A percentile compares a stretch with the other conserved stretches of the same genome.
Evolutionary conservation across 306 rosid species (phyloP).

Genomic region (Sechiopsis laciniata): DNA sequence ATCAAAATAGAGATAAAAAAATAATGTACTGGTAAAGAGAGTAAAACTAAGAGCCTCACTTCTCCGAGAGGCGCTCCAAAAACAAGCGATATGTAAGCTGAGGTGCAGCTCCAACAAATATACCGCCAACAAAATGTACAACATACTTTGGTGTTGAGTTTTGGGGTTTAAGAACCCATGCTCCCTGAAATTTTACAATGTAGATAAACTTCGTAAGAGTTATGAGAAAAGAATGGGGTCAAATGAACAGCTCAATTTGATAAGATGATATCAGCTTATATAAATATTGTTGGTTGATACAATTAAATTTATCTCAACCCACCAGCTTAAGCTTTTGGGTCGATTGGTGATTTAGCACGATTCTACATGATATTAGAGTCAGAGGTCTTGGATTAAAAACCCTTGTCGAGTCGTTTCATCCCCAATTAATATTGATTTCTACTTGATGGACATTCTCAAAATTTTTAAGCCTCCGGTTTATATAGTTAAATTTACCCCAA

Average conservation of each 20-base stretch:
- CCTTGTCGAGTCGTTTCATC: too few species aligned
- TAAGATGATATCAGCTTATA: not conserved
- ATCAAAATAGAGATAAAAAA: not conserved
- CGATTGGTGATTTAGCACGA: too few species aligned
- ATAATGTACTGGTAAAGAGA: not conserved
- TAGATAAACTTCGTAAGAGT: constrained; percentile 1
- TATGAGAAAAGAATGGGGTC: constrained; percentile 14
- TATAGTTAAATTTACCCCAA: too few species aligned
- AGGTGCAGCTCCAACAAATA: constrained; percentile 98
- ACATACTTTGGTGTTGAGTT: constrained; percentile 56
- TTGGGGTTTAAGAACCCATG: constrained; percentile 90
- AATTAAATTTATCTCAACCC: too few species aligned
- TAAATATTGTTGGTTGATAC: not conserved
- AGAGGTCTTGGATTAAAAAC: too few species aligned
- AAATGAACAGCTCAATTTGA: constrained; percentile 1
- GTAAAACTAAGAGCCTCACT: constrained; percentile 35
- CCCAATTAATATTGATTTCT: too few species aligned
- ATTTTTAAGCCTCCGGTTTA: too few species aligned
- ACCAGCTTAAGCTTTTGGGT: too few species aligned
- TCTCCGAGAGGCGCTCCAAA: constrained; percentile 81
- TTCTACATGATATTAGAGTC: too few species aligned
- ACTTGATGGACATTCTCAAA: too few species aligned
- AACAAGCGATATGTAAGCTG: constrained; percentile 91
- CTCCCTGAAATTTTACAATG: constrained; percentile 52
- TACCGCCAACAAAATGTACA: constrained; percentile 89